phyloP scores from a whole-genome alignment of 106 monocot species.

The Allium sativum region DNA sequence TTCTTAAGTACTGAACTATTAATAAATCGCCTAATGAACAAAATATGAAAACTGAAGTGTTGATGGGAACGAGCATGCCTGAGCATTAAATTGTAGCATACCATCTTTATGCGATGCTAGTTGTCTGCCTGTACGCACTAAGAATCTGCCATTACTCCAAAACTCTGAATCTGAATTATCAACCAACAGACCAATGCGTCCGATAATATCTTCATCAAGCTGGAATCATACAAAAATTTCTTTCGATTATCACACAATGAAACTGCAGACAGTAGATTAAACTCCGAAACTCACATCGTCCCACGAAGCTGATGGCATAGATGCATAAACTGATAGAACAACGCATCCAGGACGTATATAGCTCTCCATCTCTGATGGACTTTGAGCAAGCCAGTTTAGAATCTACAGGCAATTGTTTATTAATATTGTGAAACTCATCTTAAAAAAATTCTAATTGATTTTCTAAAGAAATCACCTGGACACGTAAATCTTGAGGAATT shows the following conservation, averaged over 20 bases:
- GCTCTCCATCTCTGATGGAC: conserved; percentile 91
- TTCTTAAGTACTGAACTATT: not conserved
- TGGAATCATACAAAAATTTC: conserved; percentile 17
- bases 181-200: conserved; percentile 44
- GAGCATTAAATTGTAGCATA: conserved; percentile 15
- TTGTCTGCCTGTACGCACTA: conserved; percentile 49
- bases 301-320: conserved; percentile 68
- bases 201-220: conserved; percentile 65
- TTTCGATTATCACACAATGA: not conserved
- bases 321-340: conserved; percentile 72
- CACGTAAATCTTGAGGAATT: conserved; percentile 49
- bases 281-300: conserved; percentile 36
- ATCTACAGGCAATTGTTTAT: conserved; percentile 32
- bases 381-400: conserved; percentile 74
- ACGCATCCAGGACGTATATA: conserved; percentile 95
- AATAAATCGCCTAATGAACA: too few relatives aligned
- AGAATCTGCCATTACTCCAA: conserved; percentile 84
- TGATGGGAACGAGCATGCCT: not conserved
- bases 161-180: conserved; percentile 50
- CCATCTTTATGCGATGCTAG: conserved; percentile 79
- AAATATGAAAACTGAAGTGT: too few relatives aligned
- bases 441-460: not conserved
- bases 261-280: not conserved
- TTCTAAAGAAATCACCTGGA: conserved; percentile 31
- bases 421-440: not conserved